These are phyloP conservation scores for Haplosporangium sp. DNA, from an alignment of 371 early-diverging fungal genomes.

Conservation along the genomic window DNA sequence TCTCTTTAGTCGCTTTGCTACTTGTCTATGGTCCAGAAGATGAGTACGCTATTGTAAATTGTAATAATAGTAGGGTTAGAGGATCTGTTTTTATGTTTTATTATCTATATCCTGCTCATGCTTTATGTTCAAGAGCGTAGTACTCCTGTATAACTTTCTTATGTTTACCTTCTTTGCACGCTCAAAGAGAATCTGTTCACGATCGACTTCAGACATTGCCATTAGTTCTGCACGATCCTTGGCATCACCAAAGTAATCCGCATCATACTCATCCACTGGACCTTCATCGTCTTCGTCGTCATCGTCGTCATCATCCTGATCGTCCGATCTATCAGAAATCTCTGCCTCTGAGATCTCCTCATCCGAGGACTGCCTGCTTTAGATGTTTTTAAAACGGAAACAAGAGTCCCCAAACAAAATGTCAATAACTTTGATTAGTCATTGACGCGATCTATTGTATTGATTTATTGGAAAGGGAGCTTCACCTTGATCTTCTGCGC, in stretches of 20 bases:
- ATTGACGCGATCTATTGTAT: too few relatives aligned
- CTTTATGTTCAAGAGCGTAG: too few relatives aligned
- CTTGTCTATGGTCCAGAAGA: constrained; percentile 66
- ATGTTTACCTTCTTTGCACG: constrained; percentile 72
- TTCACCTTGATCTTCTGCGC: constrained; percentile 52
- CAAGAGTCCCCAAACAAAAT: too few relatives aligned
- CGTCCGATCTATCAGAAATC: constrained; percentile 50
- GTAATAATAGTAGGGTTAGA: neutral
- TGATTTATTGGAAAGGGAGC: neutral
- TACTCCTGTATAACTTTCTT: too few relatives aligned
- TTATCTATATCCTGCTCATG: too few relatives aligned
- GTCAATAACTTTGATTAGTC: too few relatives aligned
- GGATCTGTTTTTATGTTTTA: neutral
- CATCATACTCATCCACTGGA: constrained; percentile 79
- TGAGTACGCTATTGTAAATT: constrained; percentile 26
- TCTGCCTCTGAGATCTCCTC: constrained; percentile 54
- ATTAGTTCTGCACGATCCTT: constrained; percentile 76
- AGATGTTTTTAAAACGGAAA: too few relatives aligned
- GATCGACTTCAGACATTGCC: constrained; percentile 79
- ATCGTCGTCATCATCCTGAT: constrained; percentile 57
- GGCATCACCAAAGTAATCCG: constrained; percentile 81
- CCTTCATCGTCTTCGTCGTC: constrained; percentile 69
- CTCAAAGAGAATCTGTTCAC: constrained; percentile 82
- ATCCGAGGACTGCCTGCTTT: constrained; percentile 40
- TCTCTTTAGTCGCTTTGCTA: constrained; percentile 65